A percentile compares a stretch with the other conserved stretches of the same genome.
These are phyloP conservation scores for Globisporangium barbulae DNA, from an alignment of 352 stramenopile species.

Conservation along the genomic window DNA sequence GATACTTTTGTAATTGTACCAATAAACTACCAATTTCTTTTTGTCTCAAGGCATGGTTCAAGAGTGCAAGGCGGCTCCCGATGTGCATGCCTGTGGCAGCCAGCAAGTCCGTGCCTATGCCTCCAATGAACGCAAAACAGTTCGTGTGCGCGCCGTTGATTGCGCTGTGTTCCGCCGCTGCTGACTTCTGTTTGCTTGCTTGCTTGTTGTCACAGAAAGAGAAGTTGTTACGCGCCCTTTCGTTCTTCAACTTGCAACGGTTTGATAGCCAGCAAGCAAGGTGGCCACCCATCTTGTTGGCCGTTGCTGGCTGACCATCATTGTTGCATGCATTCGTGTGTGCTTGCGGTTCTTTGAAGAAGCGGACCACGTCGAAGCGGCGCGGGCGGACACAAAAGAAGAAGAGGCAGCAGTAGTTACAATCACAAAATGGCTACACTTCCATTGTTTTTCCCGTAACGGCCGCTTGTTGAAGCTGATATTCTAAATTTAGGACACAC, in stretches of 20 bases:
- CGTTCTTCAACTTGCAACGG: conserved; percentile 9
- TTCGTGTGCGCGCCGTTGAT: background rate
- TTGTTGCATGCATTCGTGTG: no score
- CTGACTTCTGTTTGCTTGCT: background rate
- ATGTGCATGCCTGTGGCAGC: background rate
- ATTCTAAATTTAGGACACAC: no score
- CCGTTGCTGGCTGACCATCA: no score
- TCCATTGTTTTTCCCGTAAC: no score
- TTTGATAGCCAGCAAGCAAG: background rate
- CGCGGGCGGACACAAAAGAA: background rate
- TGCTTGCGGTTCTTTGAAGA: background rate
- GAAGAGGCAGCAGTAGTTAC: background rate
- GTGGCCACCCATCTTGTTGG: no score
- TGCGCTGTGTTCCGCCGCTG: background rate
- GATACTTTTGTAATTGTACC: conserved; percentile 5
- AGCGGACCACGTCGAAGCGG: background rate
- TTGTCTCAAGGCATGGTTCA: background rate
- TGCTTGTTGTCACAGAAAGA: background rate
- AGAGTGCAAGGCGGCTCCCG: background rate
- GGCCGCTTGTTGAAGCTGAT: no score
- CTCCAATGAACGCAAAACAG: background rate
- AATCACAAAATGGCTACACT: no score
- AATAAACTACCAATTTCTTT: conserved; percentile 3
- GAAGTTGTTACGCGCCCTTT: background rate
- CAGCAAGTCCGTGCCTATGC: background rate